These are phyloP conservation scores for Pythium volutum DNA, from an alignment of 352 stramenopile species.

Conservation along the genomic window DNA sequence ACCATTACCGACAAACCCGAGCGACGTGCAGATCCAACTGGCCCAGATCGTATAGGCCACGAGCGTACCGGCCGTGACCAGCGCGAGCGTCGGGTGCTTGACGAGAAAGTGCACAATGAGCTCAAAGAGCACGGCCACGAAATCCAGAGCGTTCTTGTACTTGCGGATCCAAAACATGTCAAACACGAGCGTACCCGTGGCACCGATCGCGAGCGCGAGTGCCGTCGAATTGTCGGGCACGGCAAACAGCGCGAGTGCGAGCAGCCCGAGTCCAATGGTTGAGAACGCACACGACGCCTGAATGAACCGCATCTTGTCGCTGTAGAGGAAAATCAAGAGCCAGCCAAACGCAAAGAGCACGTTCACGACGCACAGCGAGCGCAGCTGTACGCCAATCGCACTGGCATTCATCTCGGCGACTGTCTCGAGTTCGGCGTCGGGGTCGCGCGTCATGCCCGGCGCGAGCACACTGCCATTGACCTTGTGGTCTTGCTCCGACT, in stretches of 20 bases:
- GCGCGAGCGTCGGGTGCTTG: conserved; percentile 51
- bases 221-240: conserved; percentile 46
- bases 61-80: conserved; percentile 46
- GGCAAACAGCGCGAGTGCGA: conserved; percentile 54
- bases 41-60: conserved; percentile 73
- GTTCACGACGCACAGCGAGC: conserved; percentile 67
- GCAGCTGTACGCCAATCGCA: conserved; percentile 52
- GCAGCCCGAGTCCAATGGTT: conserved; percentile 41
- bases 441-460: not conserved
- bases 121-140: conserved; percentile 82
- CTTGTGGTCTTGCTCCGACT: not conserved
- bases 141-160: conserved; percentile 67
- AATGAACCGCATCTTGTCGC: conserved; percentile 70
- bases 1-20: conserved; percentile 59
- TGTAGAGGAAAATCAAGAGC: conserved; percentile 73
- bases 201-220: conserved; percentile 46
- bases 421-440: conserved; percentile 17
- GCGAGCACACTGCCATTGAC: conserved; percentile 1
- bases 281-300: conserved; percentile 69
- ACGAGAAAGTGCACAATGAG: conserved; percentile 70
- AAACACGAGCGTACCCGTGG: conserved; percentile 36
- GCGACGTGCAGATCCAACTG: conserved; percentile 76
- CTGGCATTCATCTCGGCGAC: conserved; percentile 30
- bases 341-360: conserved; percentile 67
- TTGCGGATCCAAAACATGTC: conserved; percentile 73